Conservation (phyloP, 495 filamentous ascomycete species). For the Podospora australis region DNA sequence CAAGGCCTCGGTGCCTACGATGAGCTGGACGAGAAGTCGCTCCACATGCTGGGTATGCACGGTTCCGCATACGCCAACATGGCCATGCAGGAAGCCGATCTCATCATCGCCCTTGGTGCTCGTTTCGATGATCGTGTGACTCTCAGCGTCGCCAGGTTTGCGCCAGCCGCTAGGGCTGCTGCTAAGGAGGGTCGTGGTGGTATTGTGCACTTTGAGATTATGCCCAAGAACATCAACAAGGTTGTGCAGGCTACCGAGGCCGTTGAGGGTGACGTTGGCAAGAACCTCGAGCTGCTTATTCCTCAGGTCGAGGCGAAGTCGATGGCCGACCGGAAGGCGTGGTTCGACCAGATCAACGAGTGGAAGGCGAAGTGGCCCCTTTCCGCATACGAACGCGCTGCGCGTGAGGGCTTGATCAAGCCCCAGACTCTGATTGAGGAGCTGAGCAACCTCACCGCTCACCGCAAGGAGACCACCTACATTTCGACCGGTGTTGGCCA, state of each 20-base stretch:
- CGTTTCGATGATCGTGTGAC: slow-evolving; percentile 80
- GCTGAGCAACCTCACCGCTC: slow-evolving; percentile 64
- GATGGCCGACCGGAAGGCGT: slow-evolving; percentile 63
- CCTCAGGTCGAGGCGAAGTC: slow-evolving; percentile 54
- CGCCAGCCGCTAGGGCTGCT: slow-evolving; percentile 59
- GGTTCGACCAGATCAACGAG: slow-evolving; percentile 79
- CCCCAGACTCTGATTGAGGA: slow-evolving; percentile 81
- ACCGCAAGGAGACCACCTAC: slow-evolving; percentile 71
- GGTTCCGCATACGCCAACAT: slow-evolving; percentile 74
- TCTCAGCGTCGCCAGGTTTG: slow-evolving; percentile 56
- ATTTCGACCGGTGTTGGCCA: slow-evolving; percentile 91
- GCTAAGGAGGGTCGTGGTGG: slow-evolving; percentile 65
- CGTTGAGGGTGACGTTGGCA: slow-evolving; percentile 64
- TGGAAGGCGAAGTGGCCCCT: slow-evolving; percentile 87
- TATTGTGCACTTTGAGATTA: slow-evolving; percentile 75
- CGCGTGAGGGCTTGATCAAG: slow-evolving; percentile 68
- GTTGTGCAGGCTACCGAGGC: slow-evolving; percentile 77
- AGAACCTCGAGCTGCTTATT: slow-evolving; percentile 67
- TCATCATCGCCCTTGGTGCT: slow-evolving; percentile 69
- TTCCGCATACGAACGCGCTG: slow-evolving; percentile 63
- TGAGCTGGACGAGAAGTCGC: slow-evolving; percentile 66
- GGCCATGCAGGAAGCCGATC: slow-evolving; percentile 70
- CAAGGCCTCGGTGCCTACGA: slow-evolving; percentile 74
- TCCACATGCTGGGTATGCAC: slow-evolving; percentile 84
- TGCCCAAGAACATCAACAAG: slow-evolving; percentile 87